Base-by-base conservation (phyloP, 208 protist genomes). In the Leishmania tropica region DNA sequence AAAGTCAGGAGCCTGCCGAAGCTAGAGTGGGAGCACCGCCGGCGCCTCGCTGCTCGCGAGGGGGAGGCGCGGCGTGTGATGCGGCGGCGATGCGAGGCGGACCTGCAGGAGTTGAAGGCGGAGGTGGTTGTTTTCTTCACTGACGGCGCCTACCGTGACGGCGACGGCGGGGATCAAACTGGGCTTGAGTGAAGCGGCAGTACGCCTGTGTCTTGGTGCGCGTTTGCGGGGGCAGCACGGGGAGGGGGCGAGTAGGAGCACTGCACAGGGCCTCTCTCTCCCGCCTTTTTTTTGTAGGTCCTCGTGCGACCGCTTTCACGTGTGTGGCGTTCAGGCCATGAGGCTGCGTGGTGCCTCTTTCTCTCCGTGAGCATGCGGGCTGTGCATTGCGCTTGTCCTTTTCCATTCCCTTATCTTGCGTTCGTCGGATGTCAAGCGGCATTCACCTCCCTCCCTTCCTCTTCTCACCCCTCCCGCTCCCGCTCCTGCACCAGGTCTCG, bases 11-110 rank as follows among this genome's bases (percentile, higher is more conserved):
- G 13, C 24, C 37, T 75, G 40, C 70, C 70, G 10, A 75, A 75
- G 70, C 28, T 75, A 37, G 70, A 75, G 11, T 75, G 70, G 70
- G 70, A 75, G 47, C 42, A 45, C 42, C 70, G 70, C 24, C 70
- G 70, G 24, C 70, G 70, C 24, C 37, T 75, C 10, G 47, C 47
- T 8, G 70, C 70, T n/a, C 70, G 37, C 42, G 37, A 75, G 3
- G 70, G 37, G 70, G 70, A 75, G 70, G 70, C 70, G 21, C 37
- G 70, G 47, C 70, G 70, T 75, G 42, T 35, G 40, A 6, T 75
- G 21, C 70, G 37, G 40, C 17, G 47, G 37, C 70, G 13, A 11
- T 31, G 5, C 10, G 70, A 75, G 70, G 47, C 17, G 21, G 10
- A 19, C 3, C 40, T 15, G 70, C 40, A 75, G 37, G 70, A 28